phyloP scores from a whole-genome alignment of 2,329 filamentous ascomycete species.

The Cladophialophora chaetospira region DNA sequence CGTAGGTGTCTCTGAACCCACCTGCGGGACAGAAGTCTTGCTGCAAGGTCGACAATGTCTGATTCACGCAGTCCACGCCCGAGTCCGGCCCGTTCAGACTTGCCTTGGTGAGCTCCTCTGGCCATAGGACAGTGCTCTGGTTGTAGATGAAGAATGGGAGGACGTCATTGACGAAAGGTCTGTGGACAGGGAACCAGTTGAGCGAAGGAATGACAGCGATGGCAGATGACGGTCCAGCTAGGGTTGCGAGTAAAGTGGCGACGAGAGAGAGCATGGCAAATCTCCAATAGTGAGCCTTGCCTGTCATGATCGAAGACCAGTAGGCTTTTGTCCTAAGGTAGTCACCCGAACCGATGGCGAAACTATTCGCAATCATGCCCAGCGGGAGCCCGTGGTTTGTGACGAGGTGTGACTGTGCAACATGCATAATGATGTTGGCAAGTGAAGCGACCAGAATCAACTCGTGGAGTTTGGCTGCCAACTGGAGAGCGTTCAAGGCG shows the following conservation, averaged over 20 bases:
- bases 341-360: conserved; percentile 31
- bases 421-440: conserved; percentile 31
- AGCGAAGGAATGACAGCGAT: conserved; percentile 32
- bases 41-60: conserved; percentile 3
- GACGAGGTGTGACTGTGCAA: conserved; percentile 29
- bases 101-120: conserved; percentile 22
- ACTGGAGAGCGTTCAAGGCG: conserved; percentile 35
- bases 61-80: conserved; percentile 18
- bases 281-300: conserved; percentile 21
- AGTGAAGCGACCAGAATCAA: conserved; percentile 34
- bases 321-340: conserved; percentile 34
- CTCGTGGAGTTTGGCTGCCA: conserved; percentile 35
- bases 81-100: conserved; percentile 21
- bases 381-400: conserved; percentile 33
- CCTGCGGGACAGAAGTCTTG: conserved; percentile 20
- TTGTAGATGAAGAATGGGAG: conserved; percentile 26
- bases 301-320: conserved; percentile 25
- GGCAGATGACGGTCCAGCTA: conserved; percentile 33
- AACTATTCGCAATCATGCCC: conserved; percentile 32
- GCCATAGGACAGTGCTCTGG: conserved; percentile 29
- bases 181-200: conserved; percentile 27
- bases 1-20: conserved; percentile 15
- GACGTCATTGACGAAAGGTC: conserved; percentile 18
- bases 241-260: conserved; percentile 30
- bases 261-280: conserved; percentile 27